Conservation (phyloP, 2,329 filamentous ascomycete genomes). For the Monosporascus sp. region DNA sequence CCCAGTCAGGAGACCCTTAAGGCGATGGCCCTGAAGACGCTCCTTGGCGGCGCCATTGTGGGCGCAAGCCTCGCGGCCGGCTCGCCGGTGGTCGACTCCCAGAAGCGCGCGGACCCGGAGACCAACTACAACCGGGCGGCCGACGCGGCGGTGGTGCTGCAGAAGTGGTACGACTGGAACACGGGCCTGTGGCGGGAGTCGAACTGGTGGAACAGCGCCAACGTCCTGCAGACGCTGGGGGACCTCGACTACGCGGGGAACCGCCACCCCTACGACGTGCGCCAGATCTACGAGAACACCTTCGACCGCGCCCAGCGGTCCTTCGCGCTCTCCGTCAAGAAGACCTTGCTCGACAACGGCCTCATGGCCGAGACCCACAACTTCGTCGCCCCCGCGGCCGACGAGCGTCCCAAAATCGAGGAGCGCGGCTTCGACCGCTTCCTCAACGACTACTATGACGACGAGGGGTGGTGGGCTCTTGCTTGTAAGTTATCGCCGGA, state of each 20-base stretch:
- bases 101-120: slow-evolving; percentile 6
- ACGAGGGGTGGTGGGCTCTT: slow-evolving; percentile 61
- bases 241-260: slow-evolving; percentile 40
- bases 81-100: background rate
- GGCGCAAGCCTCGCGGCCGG: background rate
- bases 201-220: slow-evolving; percentile 73
- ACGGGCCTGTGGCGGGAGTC: slow-evolving; percentile 60
- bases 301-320: slow-evolving; percentile 40
- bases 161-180: slow-evolving; percentile 54
- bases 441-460: slow-evolving; percentile 52
- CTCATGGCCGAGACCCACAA: slow-evolving; percentile 34
- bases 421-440: slow-evolving; percentile 33
- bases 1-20: too few relatives aligned
- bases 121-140: slow-evolving; percentile 30
- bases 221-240: slow-evolving; percentile 57
- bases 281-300: slow-evolving; percentile 38
- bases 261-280: slow-evolving; percentile 33
- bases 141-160: slow-evolving; percentile 39
- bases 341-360: slow-evolving; percentile 31
- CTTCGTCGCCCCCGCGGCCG: slow-evolving; percentile 15
- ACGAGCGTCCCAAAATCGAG: slow-evolving; percentile 24
- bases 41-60: background rate
- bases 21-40: background rate
- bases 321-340: slow-evolving; percentile 28
- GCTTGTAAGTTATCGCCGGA: slow-evolving; percentile 48